Percentiles rank a stretch among this genome's conserved stretches.
These are phyloP conservation scores for Phytopythium montanum DNA, from an alignment of 352 stramenopile genomes.

Conservation along the genomic window DNA sequence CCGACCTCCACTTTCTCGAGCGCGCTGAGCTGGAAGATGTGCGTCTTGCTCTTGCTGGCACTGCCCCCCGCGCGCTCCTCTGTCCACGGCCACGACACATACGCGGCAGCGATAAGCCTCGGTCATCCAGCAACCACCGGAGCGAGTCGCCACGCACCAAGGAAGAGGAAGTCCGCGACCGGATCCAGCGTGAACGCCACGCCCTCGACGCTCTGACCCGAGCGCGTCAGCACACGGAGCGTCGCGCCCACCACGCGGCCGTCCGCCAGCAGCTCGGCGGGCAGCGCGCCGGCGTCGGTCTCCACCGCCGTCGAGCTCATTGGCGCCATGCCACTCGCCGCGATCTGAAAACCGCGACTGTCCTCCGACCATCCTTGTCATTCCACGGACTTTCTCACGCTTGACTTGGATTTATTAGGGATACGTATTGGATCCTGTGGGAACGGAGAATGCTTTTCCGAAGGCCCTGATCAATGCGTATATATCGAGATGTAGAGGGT, in stretches of 20 bases:
- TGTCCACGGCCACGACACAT: conserved; percentile 11
- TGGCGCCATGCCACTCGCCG: conserved; percentile 20
- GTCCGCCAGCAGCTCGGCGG: conserved; percentile 59
- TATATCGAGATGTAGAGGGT: conserved; percentile 9
- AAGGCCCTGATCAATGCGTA: too few species aligned
- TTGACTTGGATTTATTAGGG: too few species aligned
- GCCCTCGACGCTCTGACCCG: conserved; percentile 57
- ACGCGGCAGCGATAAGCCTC: neutral
- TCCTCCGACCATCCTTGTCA: too few species aligned
- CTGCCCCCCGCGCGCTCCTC: conserved; percentile 48
- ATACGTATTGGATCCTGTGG: too few species aligned
- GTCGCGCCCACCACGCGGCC: conserved; percentile 54
- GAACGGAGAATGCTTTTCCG: too few species aligned
- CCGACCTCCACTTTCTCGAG: conserved; percentile 62
- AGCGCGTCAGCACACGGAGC: conserved; percentile 52
- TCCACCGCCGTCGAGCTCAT: conserved; percentile 28
- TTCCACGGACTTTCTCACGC: too few species aligned
- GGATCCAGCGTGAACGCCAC: conserved; percentile 78
- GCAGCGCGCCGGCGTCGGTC: conserved; percentile 27
- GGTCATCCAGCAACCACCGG: neutral
- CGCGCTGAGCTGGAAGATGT: conserved; percentile 67
- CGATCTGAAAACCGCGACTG: too few species aligned
- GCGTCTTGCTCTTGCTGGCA: conserved; percentile 55
- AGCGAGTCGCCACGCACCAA: conserved; percentile 29
- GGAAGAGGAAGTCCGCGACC: conserved; percentile 74